Base-by-base conservation (phyloP, 768 basidiomycete genomes). In the Trametes cingulata region DNA sequence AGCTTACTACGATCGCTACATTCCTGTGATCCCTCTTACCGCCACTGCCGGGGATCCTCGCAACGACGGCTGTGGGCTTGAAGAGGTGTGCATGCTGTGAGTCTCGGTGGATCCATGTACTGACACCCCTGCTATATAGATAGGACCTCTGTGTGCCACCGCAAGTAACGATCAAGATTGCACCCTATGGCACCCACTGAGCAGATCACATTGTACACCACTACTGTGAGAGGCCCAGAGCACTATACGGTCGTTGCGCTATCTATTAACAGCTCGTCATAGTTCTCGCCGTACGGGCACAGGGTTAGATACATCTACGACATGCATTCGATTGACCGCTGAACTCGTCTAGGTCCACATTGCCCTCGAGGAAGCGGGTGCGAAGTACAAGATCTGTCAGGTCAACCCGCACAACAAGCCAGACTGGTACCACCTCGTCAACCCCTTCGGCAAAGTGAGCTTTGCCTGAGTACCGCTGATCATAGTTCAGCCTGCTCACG, bases 371-470 rank as follows among this genome's bases (percentile, higher is more conserved):
- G 86, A 88, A 63, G 77, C 81, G 1, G 74, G 77, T 1, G 75
- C 80, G 4, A 63, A 77, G 1, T 83, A 75, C 68, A 82, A 75
- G 19, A 70, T 76, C 10, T 85, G 75, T 57, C 79, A 86, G 62
- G 80, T 89, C 40, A 83, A 87, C 65, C 69, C 88, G 13, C 41
- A 56, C 63, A 84, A 85, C 73, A 89, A 88, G 72, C 86, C 86
- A 0, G 82, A 79, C 51, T 87, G 86, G 86, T 87, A 85, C 67
- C 77, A 80, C 0, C 78, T 82, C 56, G 80, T 89, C 39, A 89
- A 87, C 71, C 82, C 82, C 0, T 84, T 80, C 1, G 80, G 81
- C 72, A 88, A 87, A 79, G 86, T 85, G 24, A 19, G 43, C 15
- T 13, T 27, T 5, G 10, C 13, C 43, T 10, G 19, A 14, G n/a